Evolutionary conservation across 73 alveolate species (phyloP), one percentile per base, ranked within the genome.

Genomic region (Symbiodinium natans): DNA sequence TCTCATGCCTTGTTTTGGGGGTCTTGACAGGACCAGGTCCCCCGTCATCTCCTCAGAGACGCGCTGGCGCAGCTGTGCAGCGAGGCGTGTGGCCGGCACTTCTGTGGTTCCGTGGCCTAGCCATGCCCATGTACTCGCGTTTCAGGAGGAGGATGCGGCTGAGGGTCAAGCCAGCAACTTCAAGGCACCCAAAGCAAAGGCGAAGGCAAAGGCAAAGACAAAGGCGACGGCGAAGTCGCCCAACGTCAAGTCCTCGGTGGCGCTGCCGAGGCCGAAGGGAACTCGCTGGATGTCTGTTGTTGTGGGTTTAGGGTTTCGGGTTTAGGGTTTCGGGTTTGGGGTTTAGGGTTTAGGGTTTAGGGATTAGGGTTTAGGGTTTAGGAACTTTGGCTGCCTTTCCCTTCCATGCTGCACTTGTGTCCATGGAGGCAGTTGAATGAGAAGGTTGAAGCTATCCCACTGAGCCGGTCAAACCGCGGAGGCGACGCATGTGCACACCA

Each of bases 361-460:
- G n/a, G n/a, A n/a, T n/a, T n/a, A n/a, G n/a, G n/a, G n/a, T n/a
- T n/a, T n/a, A n/a, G n/a, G n/a, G n/a, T n/a, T n/a, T n/a, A n/a
- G 8, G 8, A 21, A 63, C 27, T 59, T 3, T 13, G 63, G 63
- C 75, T 59, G 75, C 75, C 2, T 21, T 1, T 27, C 23, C 40
- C 82, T 63, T 63, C 25, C 39, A 1, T 21, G 36, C 31, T 17
- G 82, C 63, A 48, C 63, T 48, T 10, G 23, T 10, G 63, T 10
- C 63, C 17, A 1, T 15, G 31, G 82, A 27, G 93, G 95, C 86
- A 88, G 63, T 71, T 88, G 42, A 83, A 88, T 0, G 95, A 56
- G 43, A 88, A 59, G 86, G 29, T 88, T 36, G 86, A 88, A 9
- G 71, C 86, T 29, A 8, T 88, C 17, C 86, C 84, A 13, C 40